Base-by-base conservation (phyloP, 345 rosid species). In the Stellera chamaejasme region DNA sequence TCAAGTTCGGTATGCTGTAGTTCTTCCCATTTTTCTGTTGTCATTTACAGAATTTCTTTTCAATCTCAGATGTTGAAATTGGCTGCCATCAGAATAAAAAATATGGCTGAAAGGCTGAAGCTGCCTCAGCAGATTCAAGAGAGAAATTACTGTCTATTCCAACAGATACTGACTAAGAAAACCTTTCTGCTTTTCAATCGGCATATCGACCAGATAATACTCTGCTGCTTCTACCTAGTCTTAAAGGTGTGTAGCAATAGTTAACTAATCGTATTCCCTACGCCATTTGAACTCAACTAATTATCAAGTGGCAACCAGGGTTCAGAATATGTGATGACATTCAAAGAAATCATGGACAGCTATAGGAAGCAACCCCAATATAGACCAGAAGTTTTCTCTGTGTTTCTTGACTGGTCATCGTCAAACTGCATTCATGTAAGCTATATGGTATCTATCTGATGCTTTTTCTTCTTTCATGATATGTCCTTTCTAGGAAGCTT, bases 321-420 rank as follows among this genome's bases (percentile, higher is more conserved):
- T 56, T 87, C 92, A 72, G 89, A 90, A 68, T 70, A 81, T 70
- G 75, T 69, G 62, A 67, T 93, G 48, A 87, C 97, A 43, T 93
- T 93, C 63, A 75, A 66, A 77, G 96, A 89, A 62, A 90, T 93
- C 54, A 79, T 93, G 54, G 69, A 56, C 78, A 84, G 85, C 78
- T 89, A 87, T 60, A 73, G 88, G 74, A 93, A 87, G 88, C 99
- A 93, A 66, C 92, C 97, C 63, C 99, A 89, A 54, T 87, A 96
- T 73, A 89, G 85, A 69, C 90, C 92, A 26, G 88, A 79, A 66
- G 97, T 93, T 68, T 82, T 90, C 32, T 81, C 79, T 27, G 96
- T 93, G 39, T 87, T 80, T 77, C 79, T 89, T 63, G 95, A 89
- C 63, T 71, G 81, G 55, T 70, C 84, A 59, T 71, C 81, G 12